Percentiles rank a stretch among this genome's conserved stretches.
These are phyloP conservation scores for Dactylellina leptospora DNA, from an alignment of 2,329 filamentous ascomycete genomes.

Conservation along the genomic window DNA sequence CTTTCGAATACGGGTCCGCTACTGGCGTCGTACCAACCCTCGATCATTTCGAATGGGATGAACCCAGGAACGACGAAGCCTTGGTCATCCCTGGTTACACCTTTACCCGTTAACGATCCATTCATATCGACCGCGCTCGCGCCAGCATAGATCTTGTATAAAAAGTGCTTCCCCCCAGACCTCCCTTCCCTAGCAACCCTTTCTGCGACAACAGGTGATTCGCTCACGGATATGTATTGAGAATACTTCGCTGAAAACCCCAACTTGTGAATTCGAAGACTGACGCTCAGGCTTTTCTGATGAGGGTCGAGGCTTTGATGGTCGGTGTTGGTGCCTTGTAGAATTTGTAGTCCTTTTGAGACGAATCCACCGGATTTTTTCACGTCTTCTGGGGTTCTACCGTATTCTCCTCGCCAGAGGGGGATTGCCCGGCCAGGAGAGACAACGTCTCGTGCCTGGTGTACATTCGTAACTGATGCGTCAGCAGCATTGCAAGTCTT, in stretches of 20 bases:
- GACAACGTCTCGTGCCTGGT: neutral
- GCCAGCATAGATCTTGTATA: constrained; percentile 12
- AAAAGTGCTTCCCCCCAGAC: neutral
- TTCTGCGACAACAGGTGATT: neutral
- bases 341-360: neutral
- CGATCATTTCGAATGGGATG: constrained; percentile 9
- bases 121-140: neutral
- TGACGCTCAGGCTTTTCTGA: neutral
- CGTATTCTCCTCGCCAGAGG: constrained; percentile 12
- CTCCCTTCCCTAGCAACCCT: neutral
- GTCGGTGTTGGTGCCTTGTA: neutral
- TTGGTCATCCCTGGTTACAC: neutral
- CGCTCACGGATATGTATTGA: constrained; percentile 10
- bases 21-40: constrained; percentile 8
- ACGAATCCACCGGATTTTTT: constrained; percentile 3
- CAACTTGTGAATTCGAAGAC: neutral
- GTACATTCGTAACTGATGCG: neutral
- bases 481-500: neutral
- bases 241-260: neutral
- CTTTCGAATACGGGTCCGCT: neutral
- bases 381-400: constrained; percentile 8
- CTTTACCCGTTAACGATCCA: neutral
- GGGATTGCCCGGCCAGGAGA: neutral
- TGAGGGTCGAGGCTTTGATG: neutral
- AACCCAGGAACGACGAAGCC: constrained; percentile 5